A percentile compares a stretch with the other conserved stretches of the same genome.
Evolutionary conservation across 306 rosid genomes (phyloP).

Genomic region (Sesbania bispinosa): DNA sequence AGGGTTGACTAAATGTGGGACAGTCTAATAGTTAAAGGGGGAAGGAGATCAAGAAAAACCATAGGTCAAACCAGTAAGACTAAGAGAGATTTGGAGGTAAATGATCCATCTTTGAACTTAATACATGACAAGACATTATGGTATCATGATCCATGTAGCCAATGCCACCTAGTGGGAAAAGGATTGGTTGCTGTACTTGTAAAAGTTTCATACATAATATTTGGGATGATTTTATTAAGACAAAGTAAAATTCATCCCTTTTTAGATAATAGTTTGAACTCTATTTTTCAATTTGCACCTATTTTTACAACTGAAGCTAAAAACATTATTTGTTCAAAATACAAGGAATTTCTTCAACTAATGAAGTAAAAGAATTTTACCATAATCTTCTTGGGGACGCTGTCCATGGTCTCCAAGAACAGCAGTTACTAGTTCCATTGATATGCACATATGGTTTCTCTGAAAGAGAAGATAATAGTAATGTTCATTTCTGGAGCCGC

Average conservation of each 20-base stretch:
- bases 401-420: constrained; percentile 99
- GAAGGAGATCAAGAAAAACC: too few species aligned
- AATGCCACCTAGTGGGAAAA: too few species aligned
- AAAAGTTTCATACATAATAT: not conserved
- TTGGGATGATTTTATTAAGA: not conserved
- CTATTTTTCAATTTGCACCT: not conserved
- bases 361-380: constrained; percentile 34
- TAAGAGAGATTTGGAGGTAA: too few species aligned
- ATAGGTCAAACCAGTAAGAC: too few species aligned
- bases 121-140: too few species aligned
- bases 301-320: constrained; percentile 4
- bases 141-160: too few species aligned
- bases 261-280: constrained; percentile 1
- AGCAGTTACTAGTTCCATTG: constrained; percentile 97
- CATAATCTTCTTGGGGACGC: constrained; percentile 90
- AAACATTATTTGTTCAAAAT: constrained; percentile 13
- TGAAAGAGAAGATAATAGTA: constrained; percentile 36
- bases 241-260: not conserved
- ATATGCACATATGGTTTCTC: constrained; percentile 82
- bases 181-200: too few species aligned
- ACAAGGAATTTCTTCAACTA: not conserved
- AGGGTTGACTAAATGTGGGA: too few species aligned
- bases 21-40: too few species aligned
- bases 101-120: too few species aligned
- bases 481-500: constrained; percentile 5